Conservation (phyloP, 768 basidiomycete species). For the Leccinum subgranulosum region DNA sequence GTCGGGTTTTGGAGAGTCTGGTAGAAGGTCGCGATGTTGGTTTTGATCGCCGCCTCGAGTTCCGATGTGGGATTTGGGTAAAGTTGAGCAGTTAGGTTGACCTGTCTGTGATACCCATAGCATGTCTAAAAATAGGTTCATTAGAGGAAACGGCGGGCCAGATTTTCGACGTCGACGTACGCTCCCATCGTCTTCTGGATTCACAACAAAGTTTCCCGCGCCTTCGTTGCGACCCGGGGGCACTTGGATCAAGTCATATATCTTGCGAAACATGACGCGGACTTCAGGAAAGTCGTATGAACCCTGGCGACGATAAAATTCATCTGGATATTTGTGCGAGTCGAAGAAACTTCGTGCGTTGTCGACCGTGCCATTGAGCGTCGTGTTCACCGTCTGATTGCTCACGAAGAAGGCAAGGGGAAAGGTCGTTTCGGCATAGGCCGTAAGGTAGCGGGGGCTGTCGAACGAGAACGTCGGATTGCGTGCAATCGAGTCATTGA, state of each 20-base stretch:
- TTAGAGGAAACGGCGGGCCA: background rate
- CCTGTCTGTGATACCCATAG: constrained; percentile 19
- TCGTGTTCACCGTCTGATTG: constrained; percentile 20
- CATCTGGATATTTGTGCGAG: constrained; percentile 16
- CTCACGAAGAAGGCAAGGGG: constrained; percentile 25
- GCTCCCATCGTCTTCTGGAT: constrained; percentile 6
- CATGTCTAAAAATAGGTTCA: constrained; percentile 15
- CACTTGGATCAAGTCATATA: constrained; percentile 4
- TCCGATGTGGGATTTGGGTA: constrained; percentile 21
- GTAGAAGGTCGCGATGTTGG: constrained; percentile 17
- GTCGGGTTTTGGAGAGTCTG: constrained; percentile 4
- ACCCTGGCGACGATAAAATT: constrained; percentile 17
- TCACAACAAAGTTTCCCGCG: constrained; percentile 11
- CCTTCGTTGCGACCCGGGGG: constrained; percentile 19
- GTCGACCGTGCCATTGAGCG: constrained; percentile 12
- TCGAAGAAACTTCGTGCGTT: constrained; percentile 8
- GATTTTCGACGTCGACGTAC: constrained; percentile 6
- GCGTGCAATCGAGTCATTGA: constrained; percentile 26
- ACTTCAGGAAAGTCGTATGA: constrained; percentile 8
- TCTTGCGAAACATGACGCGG: background rate
- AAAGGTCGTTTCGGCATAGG: constrained; percentile 20
- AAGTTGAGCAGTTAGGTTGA: constrained; percentile 16
- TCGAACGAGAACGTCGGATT: constrained; percentile 23
- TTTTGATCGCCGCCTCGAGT: constrained; percentile 20
- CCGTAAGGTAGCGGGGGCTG: constrained; percentile 19